Base-by-base conservation (phyloP, 805 yeast genomes). In the Myxozyma neotropica region DNA sequence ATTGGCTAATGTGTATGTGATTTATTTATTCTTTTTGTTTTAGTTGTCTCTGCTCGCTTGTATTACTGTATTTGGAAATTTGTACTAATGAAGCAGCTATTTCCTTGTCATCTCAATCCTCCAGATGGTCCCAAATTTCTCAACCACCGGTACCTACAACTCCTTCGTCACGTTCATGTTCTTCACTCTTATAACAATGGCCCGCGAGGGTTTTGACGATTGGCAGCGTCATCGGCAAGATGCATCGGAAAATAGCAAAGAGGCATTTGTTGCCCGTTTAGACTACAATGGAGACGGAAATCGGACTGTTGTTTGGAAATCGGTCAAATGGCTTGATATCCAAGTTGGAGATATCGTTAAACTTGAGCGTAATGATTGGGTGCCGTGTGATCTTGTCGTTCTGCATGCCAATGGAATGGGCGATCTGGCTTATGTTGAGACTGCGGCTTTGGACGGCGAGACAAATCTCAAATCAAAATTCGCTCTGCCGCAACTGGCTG, bases 401-500 rank as follows among this genome's bases (percentile, higher is more conserved):
- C 70, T 94, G 43, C 81, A 92, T 0, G 83, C 90, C 2, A 81
- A 81, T 52, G 85, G 84, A 3, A 72, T 73, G 39, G 83, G 84
- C 39, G 81, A 80, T 63, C 82, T 85, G 58, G 82, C 89, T 1
- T 89, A 83, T 65, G 84, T 92, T 19, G 99, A 94, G 72, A 94
- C 99, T 1, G 91, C 93, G 93, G 99, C 96, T 1, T 78, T 94
- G 50, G 99, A 94, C 74, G 99, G 99, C 52, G 99, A 94, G 73
- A 94, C 98, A 0, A 93, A 91, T 70, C 77, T 94, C 61, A 94
- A 94, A 72, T 80, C 88, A 6, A 85, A 83, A 67, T 75, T 76
- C 19, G 88, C 96, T 0, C 87, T 86, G 62, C 77, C 80, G 1
- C 88, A 85, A 61, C 66, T 93, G 1, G 79, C 85, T 42, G 80